phyloP scores from a whole-genome alignment of 169 alveolate genomes.

The Eimeria necatrix region DNA sequence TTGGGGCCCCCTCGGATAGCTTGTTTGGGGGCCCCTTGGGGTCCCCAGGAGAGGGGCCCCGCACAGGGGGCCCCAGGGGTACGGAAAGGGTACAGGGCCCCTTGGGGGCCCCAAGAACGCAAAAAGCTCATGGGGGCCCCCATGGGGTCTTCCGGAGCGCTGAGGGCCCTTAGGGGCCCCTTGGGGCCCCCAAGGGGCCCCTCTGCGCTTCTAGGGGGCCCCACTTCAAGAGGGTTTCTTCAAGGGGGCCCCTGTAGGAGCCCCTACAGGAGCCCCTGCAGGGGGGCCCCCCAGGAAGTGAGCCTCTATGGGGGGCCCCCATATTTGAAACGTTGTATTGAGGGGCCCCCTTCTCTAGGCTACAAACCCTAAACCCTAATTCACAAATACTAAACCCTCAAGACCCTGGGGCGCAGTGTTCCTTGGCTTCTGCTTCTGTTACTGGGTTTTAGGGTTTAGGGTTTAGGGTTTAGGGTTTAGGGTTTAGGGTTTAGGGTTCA shows the following conservation, averaged over 20 bases:
- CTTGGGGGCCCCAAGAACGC: no score
- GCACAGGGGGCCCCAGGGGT: no score
- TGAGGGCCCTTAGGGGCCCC: no score
- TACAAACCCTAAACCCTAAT: not conserved
- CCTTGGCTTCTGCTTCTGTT: not conserved
- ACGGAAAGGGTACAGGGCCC: no score
- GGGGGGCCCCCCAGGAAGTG: not conserved
- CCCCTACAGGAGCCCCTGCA: no score
- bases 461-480: not conserved
- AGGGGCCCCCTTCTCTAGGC: not conserved
- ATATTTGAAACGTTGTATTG: not conserved
- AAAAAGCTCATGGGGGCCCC: no score
- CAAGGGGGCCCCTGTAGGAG: not conserved
- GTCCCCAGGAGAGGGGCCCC: not conserved
- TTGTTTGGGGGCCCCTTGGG: no score
- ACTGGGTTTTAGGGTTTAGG: not conserved
- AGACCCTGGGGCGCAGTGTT: not conserved
- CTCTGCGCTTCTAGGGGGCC: no score
- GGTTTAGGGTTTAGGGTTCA: not conserved
- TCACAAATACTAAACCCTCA: not conserved
- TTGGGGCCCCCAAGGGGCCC: not conserved
- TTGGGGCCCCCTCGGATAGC: not conserved
- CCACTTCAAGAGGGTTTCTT: not conserved
- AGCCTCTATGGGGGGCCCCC: no score
- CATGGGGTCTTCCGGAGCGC: no score